These are phyloP conservation scores for Polyporus tsugae DNA, from an alignment of 1,284 basidiomycete genomes.

Conservation along the genomic window DNA sequence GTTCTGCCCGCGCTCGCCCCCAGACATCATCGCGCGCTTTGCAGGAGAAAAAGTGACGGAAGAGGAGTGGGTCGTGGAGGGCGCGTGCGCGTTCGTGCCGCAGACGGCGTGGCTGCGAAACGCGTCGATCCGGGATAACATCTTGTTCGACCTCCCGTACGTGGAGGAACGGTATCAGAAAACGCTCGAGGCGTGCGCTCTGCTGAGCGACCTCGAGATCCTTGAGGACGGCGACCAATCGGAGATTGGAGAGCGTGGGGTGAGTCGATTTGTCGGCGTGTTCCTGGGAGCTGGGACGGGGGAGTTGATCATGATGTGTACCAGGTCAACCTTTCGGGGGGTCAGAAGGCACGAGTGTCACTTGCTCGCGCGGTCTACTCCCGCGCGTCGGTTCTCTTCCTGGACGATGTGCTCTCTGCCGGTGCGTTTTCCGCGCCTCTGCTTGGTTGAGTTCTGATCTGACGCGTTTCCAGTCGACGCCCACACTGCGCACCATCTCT, in stretches of 20 bases:
- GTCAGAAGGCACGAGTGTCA: slow-evolving; percentile 92
- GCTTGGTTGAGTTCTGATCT: neutral
- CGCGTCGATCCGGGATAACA: slow-evolving; percentile 94
- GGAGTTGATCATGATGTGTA: neutral
- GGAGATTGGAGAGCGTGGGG: slow-evolving; percentile 89
- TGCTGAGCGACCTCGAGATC: slow-evolving; percentile 86
- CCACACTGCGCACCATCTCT: slow-evolving; percentile 89
- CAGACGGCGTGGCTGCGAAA: slow-evolving; percentile 92
- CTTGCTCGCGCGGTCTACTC: slow-evolving; percentile 95
- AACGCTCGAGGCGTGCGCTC: slow-evolving; percentile 76
- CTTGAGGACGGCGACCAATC: slow-evolving; percentile 95
- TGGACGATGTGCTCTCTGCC: slow-evolving; percentile 90
- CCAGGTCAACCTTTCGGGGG: slow-evolving; percentile 90
- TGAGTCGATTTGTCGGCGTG: slow-evolving; percentile 36
- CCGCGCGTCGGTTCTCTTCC: slow-evolving; percentile 82
- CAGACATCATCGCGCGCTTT: slow-evolving; percentile 77
- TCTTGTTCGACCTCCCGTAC: slow-evolving; percentile 88
- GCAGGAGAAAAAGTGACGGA: slow-evolving; percentile 48
- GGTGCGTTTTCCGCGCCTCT: slow-evolving; percentile 46
- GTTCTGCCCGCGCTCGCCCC: slow-evolving; percentile 83
- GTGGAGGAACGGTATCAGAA: slow-evolving; percentile 81
- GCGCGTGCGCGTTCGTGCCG: slow-evolving; percentile 92
- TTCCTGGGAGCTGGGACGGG: no score
- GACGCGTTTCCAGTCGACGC: slow-evolving; percentile 68
- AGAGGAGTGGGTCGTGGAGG: slow-evolving; percentile 80